Conservation (phyloP, 108 stramenopile genomes). For the Skeletonema menzelii region DNA sequence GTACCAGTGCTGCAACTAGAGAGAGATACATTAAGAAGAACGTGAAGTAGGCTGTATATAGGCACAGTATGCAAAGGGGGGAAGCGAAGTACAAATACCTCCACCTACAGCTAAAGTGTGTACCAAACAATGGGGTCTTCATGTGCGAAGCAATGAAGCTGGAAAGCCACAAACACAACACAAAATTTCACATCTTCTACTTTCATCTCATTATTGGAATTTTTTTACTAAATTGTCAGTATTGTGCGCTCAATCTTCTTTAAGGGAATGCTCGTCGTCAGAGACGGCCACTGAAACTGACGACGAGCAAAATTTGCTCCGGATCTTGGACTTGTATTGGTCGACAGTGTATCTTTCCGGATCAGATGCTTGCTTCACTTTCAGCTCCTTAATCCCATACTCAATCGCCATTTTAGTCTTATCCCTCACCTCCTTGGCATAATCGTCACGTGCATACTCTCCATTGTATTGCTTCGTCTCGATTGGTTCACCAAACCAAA, state of each 20-base stretch:
- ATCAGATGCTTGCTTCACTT: conserved; percentile 8
- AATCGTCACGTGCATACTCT: conserved; percentile 8
- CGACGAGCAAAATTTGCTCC: neutral
- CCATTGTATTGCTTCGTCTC: conserved; percentile 17
- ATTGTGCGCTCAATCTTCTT: neutral
- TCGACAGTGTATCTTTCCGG: conserved; percentile 9
- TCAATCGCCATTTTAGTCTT: conserved; percentile 14
- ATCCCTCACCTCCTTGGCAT: conserved; percentile 9
- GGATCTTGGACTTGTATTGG: neutral
- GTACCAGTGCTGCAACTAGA: no score
- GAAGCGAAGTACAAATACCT: no score
- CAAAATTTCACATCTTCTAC: no score
- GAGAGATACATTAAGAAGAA: no score
- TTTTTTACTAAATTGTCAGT: neutral
- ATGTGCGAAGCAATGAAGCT: no score
- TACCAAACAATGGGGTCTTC: no score
- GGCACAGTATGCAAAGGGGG: no score
- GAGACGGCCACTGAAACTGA: neutral
- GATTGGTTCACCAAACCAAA: conserved; percentile 27
- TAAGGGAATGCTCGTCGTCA: neutral
- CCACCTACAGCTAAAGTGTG: no score
- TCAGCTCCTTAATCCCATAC: conserved; percentile 3
- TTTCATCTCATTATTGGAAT: no score
- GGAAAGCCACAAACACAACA: no score
- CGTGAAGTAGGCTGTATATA: no score